Evolutionary conservation across 805 yeast genomes (phyloP), one percentile per base, ranked within the genome.

Genomic region (Wickerhamomyces kurtzmanii): DNA sequence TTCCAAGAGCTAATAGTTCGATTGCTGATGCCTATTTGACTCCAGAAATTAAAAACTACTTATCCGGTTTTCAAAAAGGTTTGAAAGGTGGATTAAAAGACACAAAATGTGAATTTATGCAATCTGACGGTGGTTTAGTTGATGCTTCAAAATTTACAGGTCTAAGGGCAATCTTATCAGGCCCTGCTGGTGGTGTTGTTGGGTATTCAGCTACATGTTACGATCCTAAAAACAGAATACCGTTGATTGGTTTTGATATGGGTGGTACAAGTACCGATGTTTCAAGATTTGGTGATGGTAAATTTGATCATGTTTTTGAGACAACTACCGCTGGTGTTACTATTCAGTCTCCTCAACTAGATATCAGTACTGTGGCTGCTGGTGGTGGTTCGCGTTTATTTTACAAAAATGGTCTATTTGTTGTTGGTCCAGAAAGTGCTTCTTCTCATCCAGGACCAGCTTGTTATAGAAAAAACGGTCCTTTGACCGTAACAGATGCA

Each of bases 151-250:
- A 71, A 27, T 89, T 89, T 49, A 78, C 95, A 0, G 97, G 97
- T 2, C 59, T 89, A 20, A 68, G 75, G 40, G 94, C 97, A 4
- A 81, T 89, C 27, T 55, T 89, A 20, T 84, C 96, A 2, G 97
- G 97, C 3, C 97, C 97, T 3, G 97, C 97, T 8, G 97, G 97
- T 21, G 97, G 97, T 27, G 94, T 89, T 33, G 96, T 89, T 19
- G 97, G 97, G 1, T 83, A 75, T 42, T 83, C 95, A 0, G 67
- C 72, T 29, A 87, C 97, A 1, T 82, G 94, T 36, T 84, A 65
- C 47, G 64, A 72, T 34, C 53, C 57, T 1, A 43, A 54, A n/a
- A 67, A 68, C 31, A 53, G 56, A 9, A 64, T 67, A 15, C 86
- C 94, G 0, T 60, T 80, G 26, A 68, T 83, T 31, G 93, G 91